phyloP scores from a whole-genome alignment of 2,329 filamentous ascomycete genomes.

The Diaporthe ampelina region DNA sequence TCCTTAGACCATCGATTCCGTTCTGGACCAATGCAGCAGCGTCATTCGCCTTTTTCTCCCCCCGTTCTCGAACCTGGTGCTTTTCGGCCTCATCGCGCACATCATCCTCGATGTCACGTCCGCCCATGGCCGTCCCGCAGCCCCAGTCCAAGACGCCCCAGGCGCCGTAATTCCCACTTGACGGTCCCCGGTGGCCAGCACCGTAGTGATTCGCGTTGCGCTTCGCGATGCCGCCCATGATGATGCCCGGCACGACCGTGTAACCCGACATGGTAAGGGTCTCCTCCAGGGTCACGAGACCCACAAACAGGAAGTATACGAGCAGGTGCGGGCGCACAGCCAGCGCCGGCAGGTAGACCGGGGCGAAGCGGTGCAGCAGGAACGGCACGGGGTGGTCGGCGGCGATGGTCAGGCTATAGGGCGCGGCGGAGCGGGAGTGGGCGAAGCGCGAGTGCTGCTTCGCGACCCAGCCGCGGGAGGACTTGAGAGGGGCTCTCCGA shows the following conservation, averaged over 20 bases:
- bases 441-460: constrained; percentile 59
- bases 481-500: constrained; percentile 45
- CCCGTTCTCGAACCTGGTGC: constrained; percentile 62
- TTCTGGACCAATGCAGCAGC: constrained; percentile 52
- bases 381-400: constrained; percentile 78
- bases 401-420: constrained; percentile 73
- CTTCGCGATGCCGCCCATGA: constrained; percentile 63
- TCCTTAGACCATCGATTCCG: constrained; percentile 51
- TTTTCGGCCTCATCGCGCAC: constrained; percentile 68
- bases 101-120: constrained; percentile 66
- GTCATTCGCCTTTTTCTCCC: constrained; percentile 50
- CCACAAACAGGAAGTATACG: constrained; percentile 77
- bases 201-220: constrained; percentile 54
- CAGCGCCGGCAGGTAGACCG: constrained; percentile 75
- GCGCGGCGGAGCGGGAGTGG: constrained; percentile 68
- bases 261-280: constrained; percentile 78
- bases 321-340: constrained; percentile 78
- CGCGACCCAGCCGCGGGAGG: constrained; percentile 52
- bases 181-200: constrained; percentile 55
- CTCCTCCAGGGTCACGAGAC: constrained; percentile 75
- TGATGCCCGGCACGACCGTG: constrained; percentile 66
- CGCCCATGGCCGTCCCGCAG: constrained; percentile 67
- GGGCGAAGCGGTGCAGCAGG: constrained; percentile 73
- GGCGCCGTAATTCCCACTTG: constrained; percentile 70
- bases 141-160: constrained; percentile 75